Evolutionary conservation across 306 rosid genomes (phyloP).

Genomic region (Fragaria ananassa): DNA sequence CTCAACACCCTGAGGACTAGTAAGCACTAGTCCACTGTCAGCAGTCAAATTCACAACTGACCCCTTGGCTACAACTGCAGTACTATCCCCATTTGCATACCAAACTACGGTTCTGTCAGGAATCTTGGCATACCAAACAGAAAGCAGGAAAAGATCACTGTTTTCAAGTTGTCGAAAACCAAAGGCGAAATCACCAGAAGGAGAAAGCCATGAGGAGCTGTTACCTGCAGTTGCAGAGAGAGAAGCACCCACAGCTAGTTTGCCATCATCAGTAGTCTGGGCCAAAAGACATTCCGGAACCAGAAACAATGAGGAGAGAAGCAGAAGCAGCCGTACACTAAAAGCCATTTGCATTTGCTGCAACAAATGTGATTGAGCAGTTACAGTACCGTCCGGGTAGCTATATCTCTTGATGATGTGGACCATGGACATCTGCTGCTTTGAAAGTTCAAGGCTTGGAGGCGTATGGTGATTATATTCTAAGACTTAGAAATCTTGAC

Average conservation of each 20-base stretch:
- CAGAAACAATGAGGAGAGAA: background rate
- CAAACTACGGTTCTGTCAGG: constrained; percentile 42
- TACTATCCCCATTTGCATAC: constrained; percentile 22
- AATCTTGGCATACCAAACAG: constrained; percentile 49
- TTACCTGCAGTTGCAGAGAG: constrained; percentile 24
- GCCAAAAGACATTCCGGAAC: constrained; percentile 26
- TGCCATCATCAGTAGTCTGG: constrained; percentile 25
- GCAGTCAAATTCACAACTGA: constrained; percentile 22
- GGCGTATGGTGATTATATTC: no score
- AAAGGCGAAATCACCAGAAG: constrained; percentile 48
- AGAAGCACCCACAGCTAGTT: constrained; percentile 25
- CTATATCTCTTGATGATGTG: background rate
- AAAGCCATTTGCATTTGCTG: background rate
- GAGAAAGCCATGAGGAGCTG: constrained; percentile 37
- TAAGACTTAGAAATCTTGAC: no score
- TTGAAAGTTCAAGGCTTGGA: background rate
- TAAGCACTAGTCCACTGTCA: constrained; percentile 9
- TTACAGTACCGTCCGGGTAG: background rate
- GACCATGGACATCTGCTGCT: background rate
- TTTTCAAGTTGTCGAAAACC: constrained; percentile 35
- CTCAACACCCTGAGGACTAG: background rate
- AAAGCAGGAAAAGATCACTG: constrained; percentile 32
- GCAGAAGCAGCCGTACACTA: constrained; percentile 3
- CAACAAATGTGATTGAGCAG: background rate
- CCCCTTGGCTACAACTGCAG: constrained; percentile 28